Percentiles rank a stretch among this genome's conserved stretches.
Evolutionary conservation across 306 rosid species (phyloP).

Genomic region (Gastrolobium bilobum): DNA sequence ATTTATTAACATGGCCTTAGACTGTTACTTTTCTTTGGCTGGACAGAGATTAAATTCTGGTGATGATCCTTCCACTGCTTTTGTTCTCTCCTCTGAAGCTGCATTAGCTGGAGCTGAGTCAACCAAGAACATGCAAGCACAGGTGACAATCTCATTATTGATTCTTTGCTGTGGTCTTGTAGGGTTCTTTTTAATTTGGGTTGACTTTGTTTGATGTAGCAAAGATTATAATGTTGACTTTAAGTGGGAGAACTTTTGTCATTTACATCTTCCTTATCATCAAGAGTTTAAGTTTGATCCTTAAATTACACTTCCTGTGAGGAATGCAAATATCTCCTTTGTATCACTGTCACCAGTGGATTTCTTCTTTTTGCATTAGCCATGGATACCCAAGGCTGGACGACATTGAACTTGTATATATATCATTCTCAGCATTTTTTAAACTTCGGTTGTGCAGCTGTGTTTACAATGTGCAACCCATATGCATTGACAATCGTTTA

Average conservation of each 20-base stretch:
- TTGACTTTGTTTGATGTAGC: background rate
- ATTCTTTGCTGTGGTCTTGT: background rate
- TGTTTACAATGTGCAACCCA: too few species aligned
- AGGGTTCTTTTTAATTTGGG: constrained; percentile 19
- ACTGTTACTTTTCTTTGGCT: constrained; percentile 39
- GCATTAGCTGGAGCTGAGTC: constrained; percentile 82
- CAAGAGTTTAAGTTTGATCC: background rate
- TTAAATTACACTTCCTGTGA: too few species aligned
- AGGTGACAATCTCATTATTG: constrained; percentile 54
- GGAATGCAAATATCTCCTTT: background rate
- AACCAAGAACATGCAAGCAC: constrained; percentile 80
- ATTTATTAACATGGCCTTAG: constrained; percentile 25
- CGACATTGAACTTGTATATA: too few species aligned
- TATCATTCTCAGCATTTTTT: background rate
- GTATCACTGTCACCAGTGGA: too few species aligned
- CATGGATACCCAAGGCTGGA: too few species aligned
- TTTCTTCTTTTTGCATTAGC: background rate
- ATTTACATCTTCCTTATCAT: background rate
- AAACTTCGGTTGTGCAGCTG: too few species aligned
- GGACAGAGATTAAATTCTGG: constrained; percentile 73
- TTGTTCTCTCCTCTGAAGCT: constrained; percentile 78
- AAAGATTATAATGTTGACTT: background rate
- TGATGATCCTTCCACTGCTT: constrained; percentile 70
- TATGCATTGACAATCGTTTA: too few species aligned
- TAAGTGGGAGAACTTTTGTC: background rate